Conservation (phyloP, 139 green algal genomes). For the Chlorella ohadii region DNA sequence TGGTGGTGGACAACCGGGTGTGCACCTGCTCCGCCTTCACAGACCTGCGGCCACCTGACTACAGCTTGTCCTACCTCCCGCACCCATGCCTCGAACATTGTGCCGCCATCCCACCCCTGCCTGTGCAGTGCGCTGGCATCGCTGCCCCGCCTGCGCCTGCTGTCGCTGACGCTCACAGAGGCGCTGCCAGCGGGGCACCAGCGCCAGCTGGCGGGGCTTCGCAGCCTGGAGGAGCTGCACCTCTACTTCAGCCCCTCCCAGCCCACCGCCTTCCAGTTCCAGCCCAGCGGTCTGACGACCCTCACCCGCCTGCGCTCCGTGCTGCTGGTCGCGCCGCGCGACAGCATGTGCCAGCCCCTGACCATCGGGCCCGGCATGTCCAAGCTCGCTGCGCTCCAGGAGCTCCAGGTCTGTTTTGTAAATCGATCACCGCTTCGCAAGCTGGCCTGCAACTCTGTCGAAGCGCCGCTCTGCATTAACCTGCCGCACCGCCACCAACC, state of each 20-base stretch:
- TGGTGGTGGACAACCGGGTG: too few relatives aligned
- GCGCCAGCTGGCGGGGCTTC: not conserved
- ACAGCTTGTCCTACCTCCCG: not conserved
- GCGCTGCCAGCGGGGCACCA: not conserved
- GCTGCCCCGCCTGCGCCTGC: constrained; percentile 18
- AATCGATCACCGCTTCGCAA: too few relatives aligned
- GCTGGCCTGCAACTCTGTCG: too few relatives aligned
- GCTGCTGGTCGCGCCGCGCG: not conserved
- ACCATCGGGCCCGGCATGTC: constrained; percentile 19
- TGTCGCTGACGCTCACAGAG: not conserved
- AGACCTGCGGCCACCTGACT: too few relatives aligned
- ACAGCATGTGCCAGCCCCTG: not conserved
- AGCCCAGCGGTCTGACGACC: not conserved
- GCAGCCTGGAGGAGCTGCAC: constrained; percentile 24
- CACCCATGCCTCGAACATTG: too few relatives aligned
- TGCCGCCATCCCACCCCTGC: not conserved
- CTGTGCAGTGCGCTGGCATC: not conserved
- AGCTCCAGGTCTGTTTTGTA: constrained; percentile 18
- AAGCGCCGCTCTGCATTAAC: too few relatives aligned
- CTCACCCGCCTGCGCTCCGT: constrained; percentile 26
- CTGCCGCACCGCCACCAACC: not conserved
- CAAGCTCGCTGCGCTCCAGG: not conserved
- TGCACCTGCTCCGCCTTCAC: too few relatives aligned
- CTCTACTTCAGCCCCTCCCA: not conserved
- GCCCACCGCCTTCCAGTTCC: constrained; percentile 8